Evolutionary conservation across 768 basidiomycete genomes (phyloP), one percentile per base, ranked within the genome.

Genomic region (Amanita exitialis): DNA sequence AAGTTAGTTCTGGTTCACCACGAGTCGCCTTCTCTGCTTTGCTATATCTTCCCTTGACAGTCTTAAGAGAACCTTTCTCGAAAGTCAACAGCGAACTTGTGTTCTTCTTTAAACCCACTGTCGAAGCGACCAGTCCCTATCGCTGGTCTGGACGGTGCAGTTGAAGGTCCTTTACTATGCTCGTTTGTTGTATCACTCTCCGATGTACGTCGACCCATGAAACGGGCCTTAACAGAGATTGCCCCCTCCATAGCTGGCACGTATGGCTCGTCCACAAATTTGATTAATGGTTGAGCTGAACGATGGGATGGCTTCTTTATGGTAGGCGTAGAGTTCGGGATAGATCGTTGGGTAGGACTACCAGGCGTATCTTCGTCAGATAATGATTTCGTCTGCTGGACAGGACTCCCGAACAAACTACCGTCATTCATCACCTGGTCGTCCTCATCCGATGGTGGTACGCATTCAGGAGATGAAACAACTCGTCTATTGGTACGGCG

Each of bases 51-150:
- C 75, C 75, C 57, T 75, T 79, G 52, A 79, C 62, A 4, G 71
- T 75, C 55, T 74, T 76, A 27, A 80, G 57, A 9, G 61, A 56
- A 28, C 81, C 80, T 58, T 78, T 82, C 6, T 72, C 63, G 16
- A 68, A 71, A 5, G 74, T 79, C 48, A 83, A 65, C 10, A 82
- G 62, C 13, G 82, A 82, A 52, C 74, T 79, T 27, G 66, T 70
- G 43, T 64, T 71, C 50, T 66, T 73, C 44, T 53, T 60, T 28
- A 76, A 52, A 6, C 75, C 73, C 21, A 65, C 56, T 10, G 80
- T 78, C 3, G 75, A n/a, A 74, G 27, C 73, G 73, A 25, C 75
- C 74, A 21, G 76, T 75, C n/a, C 76, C 78, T 34, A 78, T 71
- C 53, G 69, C 74, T 25, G 59, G 49, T 42, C 60, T 42, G 34